Evolutionary conservation across 805 yeast species (phyloP).

Genomic region (Sugiyamaella mastotermitis): DNA sequence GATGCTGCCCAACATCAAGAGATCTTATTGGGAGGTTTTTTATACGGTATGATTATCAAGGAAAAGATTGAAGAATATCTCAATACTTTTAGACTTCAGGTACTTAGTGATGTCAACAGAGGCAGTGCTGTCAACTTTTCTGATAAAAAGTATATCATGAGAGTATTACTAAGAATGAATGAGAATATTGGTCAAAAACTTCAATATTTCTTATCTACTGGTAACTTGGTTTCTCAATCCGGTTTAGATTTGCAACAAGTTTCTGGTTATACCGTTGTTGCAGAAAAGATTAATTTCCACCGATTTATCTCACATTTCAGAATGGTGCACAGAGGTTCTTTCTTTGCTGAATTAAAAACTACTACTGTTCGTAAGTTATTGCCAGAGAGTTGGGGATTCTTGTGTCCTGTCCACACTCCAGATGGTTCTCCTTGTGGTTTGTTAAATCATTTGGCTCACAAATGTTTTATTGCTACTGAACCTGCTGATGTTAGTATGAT

Average conservation of each 20-base stretch:
- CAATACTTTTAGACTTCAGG: constrained; percentile 62
- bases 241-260: constrained; percentile 98
- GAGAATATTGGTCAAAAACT: constrained; percentile 93
- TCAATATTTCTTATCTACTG: constrained; percentile 92
- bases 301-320: constrained; percentile 97
- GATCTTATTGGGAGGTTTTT: constrained; percentile 88
- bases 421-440: constrained; percentile 99
- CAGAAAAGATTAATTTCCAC: constrained; percentile 95
- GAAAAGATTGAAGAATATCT: constrained; percentile 95
- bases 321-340: constrained; percentile 99
- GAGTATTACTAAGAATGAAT: constrained; percentile 72
- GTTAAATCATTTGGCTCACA: constrained; percentile 92
- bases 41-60: constrained; percentile 93
- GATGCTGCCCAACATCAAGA: constrained; percentile 99
- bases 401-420: constrained; percentile 98
- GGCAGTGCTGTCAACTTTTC: constrained; percentile 73
- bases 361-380: constrained; percentile 93
- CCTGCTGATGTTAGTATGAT: constrained; percentile 69
- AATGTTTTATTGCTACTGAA: constrained; percentile 78
- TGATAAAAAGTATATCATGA: constrained; percentile 75
- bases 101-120: constrained; percentile 74
- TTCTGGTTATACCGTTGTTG: constrained; percentile 96
- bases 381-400: constrained; percentile 98
- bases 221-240: constrained; percentile 93
- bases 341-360: constrained; percentile 96